Conservation (phyloP, 352 stramenopile species). For the Thalassiosira mediterranea region DNA sequence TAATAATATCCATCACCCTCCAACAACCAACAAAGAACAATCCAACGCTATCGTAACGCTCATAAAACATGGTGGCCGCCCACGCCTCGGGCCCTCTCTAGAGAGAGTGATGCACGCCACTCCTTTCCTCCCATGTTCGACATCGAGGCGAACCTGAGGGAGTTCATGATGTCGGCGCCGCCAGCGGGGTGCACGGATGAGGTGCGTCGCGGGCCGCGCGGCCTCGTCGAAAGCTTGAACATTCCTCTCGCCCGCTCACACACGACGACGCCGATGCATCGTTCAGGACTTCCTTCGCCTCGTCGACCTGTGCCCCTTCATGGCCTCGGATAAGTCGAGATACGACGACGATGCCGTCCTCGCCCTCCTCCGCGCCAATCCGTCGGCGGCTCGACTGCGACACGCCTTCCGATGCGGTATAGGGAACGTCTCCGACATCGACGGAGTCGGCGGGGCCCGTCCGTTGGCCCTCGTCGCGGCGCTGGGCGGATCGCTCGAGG, state of each 20-base stretch:
- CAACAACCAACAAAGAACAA: too few relatives aligned
- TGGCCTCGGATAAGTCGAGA: conserved; percentile 27
- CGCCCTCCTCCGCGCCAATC: conserved; percentile 23
- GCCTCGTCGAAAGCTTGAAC: neutral
- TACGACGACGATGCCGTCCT: conserved; percentile 39
- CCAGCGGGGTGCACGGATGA: too few relatives aligned
- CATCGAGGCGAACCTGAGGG: too few relatives aligned
- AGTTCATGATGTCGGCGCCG: too few relatives aligned
- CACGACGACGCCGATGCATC: neutral
- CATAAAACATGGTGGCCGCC: too few relatives aligned
- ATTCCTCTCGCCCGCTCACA: neutral
- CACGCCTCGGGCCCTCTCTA: too few relatives aligned
- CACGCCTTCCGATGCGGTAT: conserved; percentile 39
- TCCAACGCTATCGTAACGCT: too few relatives aligned
- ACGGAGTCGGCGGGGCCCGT: conserved; percentile 18
- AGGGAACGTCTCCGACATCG: too few relatives aligned
- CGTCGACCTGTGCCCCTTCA: conserved; percentile 46
- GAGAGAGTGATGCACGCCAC: too few relatives aligned
- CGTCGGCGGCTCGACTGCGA: conserved; percentile 14
- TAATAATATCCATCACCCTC: too few relatives aligned
- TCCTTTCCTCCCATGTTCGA: too few relatives aligned
- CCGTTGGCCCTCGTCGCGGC: conserved; percentile 34
- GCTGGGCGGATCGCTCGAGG: conserved; percentile 42
- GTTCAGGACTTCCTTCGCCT: neutral
- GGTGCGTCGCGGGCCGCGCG: too few relatives aligned